Percentiles rank a stretch among this genome's conserved stretches.
These are phyloP conservation scores for Colletotrichum endophyticum DNA, from an alignment of 2,329 filamentous ascomycete species.

Conservation along the genomic window DNA sequence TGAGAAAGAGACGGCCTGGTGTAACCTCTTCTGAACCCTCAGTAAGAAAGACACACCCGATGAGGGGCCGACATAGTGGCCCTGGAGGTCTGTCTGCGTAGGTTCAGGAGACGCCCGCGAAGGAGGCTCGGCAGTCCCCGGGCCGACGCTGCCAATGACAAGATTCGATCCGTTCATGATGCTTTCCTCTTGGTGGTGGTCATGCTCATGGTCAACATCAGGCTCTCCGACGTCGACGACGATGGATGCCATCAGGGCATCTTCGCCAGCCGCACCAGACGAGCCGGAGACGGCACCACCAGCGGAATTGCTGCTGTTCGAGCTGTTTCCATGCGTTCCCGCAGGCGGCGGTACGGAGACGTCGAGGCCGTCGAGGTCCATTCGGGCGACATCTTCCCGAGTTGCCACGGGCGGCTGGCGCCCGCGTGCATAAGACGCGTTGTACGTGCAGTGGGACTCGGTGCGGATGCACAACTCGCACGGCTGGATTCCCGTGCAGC, in stretches of 20 bases:
- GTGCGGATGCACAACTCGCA: constrained; percentile 36
- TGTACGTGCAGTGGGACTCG: constrained; percentile 47
- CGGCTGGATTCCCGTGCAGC: constrained; percentile 35
- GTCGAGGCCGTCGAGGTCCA: not conserved
- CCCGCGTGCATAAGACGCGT: constrained; percentile 53
- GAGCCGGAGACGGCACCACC: not conserved
- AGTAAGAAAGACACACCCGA: constrained; percentile 34
- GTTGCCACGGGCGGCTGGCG: constrained; percentile 42
- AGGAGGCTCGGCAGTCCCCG: constrained; percentile 41
- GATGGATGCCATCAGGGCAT: not conserved
- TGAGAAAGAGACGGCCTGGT: constrained; percentile 27
- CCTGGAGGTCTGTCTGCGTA: constrained; percentile 32
- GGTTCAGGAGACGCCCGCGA: constrained; percentile 45
- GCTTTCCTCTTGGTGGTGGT: not conserved
- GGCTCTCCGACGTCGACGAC: not conserved
- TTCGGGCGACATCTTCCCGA: constrained; percentile 16
- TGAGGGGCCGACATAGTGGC: constrained; percentile 35
- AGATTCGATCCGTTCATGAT: constrained; percentile 6
- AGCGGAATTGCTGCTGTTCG: not conserved
- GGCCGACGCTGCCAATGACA: not conserved
- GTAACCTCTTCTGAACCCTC: constrained; percentile 33
- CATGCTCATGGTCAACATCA: not conserved
- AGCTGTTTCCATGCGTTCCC: not conserved
- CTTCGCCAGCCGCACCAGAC: not conserved
- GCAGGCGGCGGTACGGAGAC: not conserved